phyloP scores from a whole-genome alignment of 495 filamentous ascomycete species.

The Penicillium steckii region DNA sequence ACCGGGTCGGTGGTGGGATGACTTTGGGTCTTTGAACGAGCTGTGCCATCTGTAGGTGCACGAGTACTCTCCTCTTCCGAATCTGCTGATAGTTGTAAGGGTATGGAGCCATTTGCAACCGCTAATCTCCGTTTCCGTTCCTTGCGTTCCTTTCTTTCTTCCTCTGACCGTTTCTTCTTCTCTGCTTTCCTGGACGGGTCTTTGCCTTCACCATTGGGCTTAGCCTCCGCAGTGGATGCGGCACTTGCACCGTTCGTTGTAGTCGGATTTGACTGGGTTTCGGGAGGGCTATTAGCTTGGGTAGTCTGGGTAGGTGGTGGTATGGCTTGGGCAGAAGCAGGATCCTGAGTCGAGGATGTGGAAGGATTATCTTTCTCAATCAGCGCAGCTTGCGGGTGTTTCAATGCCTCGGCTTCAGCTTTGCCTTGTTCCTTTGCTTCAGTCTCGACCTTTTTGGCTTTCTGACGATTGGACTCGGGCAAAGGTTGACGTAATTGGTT shows the following conservation, averaged over 20 bases:
- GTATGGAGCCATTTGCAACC: slow-evolving; percentile 77
- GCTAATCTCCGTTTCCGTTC: slow-evolving; percentile 77
- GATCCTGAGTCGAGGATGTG: neutral
- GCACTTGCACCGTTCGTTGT: neutral
- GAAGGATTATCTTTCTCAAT: slow-evolving; percentile 53
- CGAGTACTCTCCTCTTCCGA: slow-evolving; percentile 46
- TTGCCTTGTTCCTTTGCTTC: slow-evolving; percentile 64
- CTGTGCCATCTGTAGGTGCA: slow-evolving; percentile 20
- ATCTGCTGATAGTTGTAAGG: slow-evolving; percentile 70
- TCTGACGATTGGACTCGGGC: slow-evolving; percentile 39
- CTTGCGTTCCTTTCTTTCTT: slow-evolving; percentile 80
- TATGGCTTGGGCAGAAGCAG: neutral
- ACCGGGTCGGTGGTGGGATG: slow-evolving; percentile 87
- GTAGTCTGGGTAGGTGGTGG: neutral
- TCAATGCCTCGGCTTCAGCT: slow-evolving; percentile 66
- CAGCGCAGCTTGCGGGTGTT: slow-evolving; percentile 54
- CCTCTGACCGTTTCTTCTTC: slow-evolving; percentile 89
- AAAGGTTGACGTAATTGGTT: slow-evolving; percentile 24
- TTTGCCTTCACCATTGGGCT: slow-evolving; percentile 38
- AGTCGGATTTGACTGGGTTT: slow-evolving; percentile 1
- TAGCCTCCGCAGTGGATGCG: slow-evolving; percentile 22
- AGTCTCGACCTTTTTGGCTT: slow-evolving; percentile 55
- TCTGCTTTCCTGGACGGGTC: slow-evolving; percentile 72
- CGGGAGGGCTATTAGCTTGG: neutral
- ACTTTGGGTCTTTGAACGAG: slow-evolving; percentile 54